These are phyloP conservation scores for Coelastrella sp. DNA, from an alignment of 139 green algal genomes.

Conservation along the genomic window DNA sequence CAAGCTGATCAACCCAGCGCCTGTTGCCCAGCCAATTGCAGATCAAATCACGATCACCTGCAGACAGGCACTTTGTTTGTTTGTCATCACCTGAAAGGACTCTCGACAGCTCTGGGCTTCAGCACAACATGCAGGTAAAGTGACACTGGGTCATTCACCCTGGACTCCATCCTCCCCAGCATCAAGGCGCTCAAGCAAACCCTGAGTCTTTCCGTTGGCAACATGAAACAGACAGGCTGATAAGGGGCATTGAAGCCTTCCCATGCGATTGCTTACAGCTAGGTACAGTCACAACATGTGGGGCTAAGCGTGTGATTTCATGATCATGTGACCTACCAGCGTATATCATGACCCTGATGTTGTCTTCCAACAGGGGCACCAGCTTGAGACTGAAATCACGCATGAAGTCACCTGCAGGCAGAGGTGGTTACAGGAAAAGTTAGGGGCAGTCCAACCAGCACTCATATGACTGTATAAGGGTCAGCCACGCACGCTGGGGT, in stretches of 20 bases:
- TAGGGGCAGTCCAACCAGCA: background rate
- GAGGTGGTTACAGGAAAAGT: background rate
- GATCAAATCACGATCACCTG: slow-evolving; percentile 82
- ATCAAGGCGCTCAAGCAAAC: too few species aligned
- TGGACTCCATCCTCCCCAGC: too few species aligned
- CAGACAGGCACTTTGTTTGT: background rate
- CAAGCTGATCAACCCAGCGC: slow-evolving; percentile 78
- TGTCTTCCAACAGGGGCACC: slow-evolving; percentile 78
- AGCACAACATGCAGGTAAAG: too few species aligned
- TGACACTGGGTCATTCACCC: too few species aligned
- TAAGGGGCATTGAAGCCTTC: too few species aligned
- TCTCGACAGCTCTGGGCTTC: too few species aligned
- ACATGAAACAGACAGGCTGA: too few species aligned
- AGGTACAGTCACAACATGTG: too few species aligned
- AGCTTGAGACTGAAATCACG: slow-evolving; percentile 71
- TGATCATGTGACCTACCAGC: slow-evolving; percentile 67
- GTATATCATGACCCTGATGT: slow-evolving; percentile 86
- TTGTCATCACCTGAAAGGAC: background rate
- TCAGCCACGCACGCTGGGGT: too few species aligned
- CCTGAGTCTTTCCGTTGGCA: too few species aligned
- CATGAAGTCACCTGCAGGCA: slow-evolving; percentile 68
- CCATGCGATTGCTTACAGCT: too few species aligned
- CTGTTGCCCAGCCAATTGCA: slow-evolving; percentile 80
- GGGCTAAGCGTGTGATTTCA: too few species aligned
- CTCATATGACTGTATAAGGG: background rate